Percentiles rank a stretch among this genome's conserved stretches.
phyloP scores from a whole-genome alignment of 2,329 filamentous ascomycete species.

The Neocatenulostroma microsporum region DNA sequence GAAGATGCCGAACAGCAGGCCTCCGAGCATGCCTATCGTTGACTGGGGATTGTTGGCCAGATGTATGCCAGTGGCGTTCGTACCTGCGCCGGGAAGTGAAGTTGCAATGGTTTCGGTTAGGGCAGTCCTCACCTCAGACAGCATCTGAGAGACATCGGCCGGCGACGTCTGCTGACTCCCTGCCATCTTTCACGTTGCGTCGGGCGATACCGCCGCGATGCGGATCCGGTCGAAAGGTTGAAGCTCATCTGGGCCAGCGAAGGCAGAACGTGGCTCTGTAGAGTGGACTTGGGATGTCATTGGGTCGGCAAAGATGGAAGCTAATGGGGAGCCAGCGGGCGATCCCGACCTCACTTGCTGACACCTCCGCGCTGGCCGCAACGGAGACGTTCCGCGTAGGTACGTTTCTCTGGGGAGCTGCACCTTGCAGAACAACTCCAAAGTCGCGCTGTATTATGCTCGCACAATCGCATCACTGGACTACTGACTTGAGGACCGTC shows the following conservation, averaged over 20 bases:
- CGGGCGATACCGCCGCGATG: neutral
- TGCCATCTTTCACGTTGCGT: conserved; percentile 10
- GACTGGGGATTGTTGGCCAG: conserved; percentile 9
- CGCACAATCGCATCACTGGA: neutral
- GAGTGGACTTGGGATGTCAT: no score
- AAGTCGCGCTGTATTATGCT: neutral
- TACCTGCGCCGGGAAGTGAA: conserved; percentile 12
- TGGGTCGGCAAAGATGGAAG: no score
- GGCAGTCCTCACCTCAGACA: neutral
- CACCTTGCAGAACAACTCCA: neutral
- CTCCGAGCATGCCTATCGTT: conserved; percentile 26
- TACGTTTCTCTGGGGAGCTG: no score
- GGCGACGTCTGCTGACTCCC: no score
- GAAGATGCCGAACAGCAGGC: conserved; percentile 27
- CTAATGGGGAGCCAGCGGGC: no score
- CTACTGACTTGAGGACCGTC: no score
- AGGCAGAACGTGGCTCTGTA: no score
- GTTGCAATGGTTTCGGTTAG: conserved; percentile 1
- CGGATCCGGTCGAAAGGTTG: no score
- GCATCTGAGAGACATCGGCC: conserved; percentile 4
- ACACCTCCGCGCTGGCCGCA: no score
- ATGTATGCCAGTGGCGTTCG: conserved; percentile 3
- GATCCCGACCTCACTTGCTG: no score
- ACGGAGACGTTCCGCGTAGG: no score
- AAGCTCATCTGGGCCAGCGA: no score